Conservation (phyloP, 1,139 yeast species). For the Debaryomyces nepalensis region DNA sequence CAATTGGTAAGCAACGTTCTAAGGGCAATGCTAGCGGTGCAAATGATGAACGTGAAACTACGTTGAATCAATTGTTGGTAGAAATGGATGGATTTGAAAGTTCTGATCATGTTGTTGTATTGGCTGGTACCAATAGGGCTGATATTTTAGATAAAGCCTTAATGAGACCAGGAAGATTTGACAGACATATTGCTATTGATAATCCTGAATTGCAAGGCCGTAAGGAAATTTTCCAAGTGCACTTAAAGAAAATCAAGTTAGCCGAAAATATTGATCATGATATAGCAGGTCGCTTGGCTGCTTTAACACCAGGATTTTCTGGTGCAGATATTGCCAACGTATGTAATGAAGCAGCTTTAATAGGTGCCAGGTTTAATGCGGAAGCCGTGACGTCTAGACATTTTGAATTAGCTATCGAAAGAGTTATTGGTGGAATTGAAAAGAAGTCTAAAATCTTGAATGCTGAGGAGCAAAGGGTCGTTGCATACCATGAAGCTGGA, state of each 20-base stretch:
- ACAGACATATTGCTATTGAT: constrained; percentile 89
- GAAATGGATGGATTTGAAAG: constrained; percentile 98
- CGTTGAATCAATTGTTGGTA: constrained; percentile 90
- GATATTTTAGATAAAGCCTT: constrained; percentile 92
- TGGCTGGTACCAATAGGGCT: constrained; percentile 96
- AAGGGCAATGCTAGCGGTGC: constrained; percentile 84
- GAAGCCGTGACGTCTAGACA: constrained; percentile 71
- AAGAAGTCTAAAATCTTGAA: constrained; percentile 83
- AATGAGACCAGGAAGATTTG: constrained; percentile 96
- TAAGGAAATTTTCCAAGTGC: constrained; percentile 87
- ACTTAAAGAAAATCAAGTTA: constrained; percentile 69
- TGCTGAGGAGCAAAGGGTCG: constrained; percentile 82
- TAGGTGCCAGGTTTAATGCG: constrained; percentile 86
- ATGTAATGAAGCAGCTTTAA: constrained; percentile 95
- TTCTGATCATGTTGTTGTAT: constrained; percentile 90
- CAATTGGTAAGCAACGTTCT: constrained; percentile 93
- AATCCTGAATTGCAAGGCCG: constrained; percentile 93
- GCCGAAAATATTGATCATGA: constrained; percentile 43
- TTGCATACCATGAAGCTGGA: constrained; percentile 98
- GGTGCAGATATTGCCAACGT: constrained; percentile 99
- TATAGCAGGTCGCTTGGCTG: constrained; percentile 86
- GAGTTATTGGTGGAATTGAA: constrained; percentile 96
- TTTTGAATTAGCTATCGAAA: constrained; percentile 94
- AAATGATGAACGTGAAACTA: constrained; percentile 95
- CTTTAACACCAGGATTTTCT: constrained; percentile 95